Conservation (phyloP, 441 rosid genomes). For the Jatropha podagrica region DNA sequence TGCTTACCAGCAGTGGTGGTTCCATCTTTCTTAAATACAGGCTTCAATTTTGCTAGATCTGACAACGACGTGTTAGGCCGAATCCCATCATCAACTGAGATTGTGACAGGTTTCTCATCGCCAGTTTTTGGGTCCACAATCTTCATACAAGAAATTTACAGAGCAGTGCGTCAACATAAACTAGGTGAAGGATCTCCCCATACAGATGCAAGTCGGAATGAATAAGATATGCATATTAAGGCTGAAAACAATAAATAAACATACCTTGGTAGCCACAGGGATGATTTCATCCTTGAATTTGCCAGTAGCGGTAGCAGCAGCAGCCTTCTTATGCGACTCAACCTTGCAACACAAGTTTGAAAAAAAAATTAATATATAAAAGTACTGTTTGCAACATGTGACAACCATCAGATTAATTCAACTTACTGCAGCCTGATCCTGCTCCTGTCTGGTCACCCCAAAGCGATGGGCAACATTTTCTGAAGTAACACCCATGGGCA, state of each 20-base stretch:
- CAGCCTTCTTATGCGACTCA: conserved; percentile 95
- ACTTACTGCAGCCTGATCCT: conserved; percentile 97
- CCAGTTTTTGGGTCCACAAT: conserved; percentile 95
- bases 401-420: conserved; percentile 6
- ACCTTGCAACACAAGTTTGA: conserved; percentile 51
- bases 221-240: neutral
- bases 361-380: conserved; percentile 11
- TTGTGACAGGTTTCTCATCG: conserved; percentile 59
- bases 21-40: conserved; percentile 92
- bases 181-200: neutral
- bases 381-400: neutral
- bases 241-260: conserved; percentile 1
- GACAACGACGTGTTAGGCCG: conserved; percentile 67
- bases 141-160: conserved; percentile 40
- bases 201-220: neutral
- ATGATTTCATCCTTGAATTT: conserved; percentile 89
- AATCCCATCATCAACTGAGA: conserved; percentile 94
- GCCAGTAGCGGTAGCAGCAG: conserved; percentile 87
- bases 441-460: conserved; percentile 91
- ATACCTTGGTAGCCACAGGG: conserved; percentile 91
- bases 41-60: conserved; percentile 69
- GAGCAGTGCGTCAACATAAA: conserved; percentile 6
- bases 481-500: conserved; percentile 98
- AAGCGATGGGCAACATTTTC: conserved; percentile 97
- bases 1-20: conserved; percentile 88